phyloP scores from a whole-genome alignment of 768 basidiomycete species.

The Termitomyces sp. region DNA sequence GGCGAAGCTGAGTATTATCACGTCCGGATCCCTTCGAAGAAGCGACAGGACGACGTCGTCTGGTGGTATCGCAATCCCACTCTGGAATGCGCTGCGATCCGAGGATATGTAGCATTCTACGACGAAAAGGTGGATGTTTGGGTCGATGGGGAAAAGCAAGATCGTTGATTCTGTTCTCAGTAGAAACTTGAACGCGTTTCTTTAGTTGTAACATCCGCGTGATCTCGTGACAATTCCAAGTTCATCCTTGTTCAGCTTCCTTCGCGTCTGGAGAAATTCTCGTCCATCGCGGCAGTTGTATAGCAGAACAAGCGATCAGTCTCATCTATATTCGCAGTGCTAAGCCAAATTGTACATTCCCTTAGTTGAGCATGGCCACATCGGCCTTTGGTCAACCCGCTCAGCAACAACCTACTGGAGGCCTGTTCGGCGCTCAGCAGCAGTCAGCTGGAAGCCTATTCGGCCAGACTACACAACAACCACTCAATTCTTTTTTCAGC shows the following conservation, averaged over 20 bases:
- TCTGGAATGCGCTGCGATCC: conserved; percentile 46
- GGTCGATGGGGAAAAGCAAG: conserved; percentile 55
- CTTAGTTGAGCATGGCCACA: conserved; percentile 17
- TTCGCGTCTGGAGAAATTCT: background rate
- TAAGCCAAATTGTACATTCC: conserved; percentile 24
- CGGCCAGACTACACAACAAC: conserved; percentile 23
- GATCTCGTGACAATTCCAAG: conserved; percentile 1
- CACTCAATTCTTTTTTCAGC: conserved; percentile 27
- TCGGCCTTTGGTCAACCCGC: conserved; percentile 29
- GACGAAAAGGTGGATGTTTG: conserved; percentile 69
- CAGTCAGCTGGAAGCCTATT: conserved; percentile 23
- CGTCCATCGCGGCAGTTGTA: background rate
- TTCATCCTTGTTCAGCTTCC: background rate
- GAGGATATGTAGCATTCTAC: conserved; percentile 55
- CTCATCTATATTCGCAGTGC: conserved; percentile 24
- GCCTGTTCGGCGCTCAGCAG: conserved; percentile 27
- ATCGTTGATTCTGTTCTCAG: conserved; percentile 16
- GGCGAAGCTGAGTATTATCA: conserved; percentile 60
- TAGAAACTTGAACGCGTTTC: conserved; percentile 1
- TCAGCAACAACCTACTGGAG: conserved; percentile 19
- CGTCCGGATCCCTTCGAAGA: conserved; percentile 42
- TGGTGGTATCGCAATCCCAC: conserved; percentile 64
- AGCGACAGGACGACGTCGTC: conserved; percentile 44
- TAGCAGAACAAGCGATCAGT: conserved; percentile 15
- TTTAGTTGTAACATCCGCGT: conserved; percentile 4